phyloP scores from a whole-genome alignment of 768 basidiomycete genomes.

The Hebeloma cylindrosporum region DNA sequence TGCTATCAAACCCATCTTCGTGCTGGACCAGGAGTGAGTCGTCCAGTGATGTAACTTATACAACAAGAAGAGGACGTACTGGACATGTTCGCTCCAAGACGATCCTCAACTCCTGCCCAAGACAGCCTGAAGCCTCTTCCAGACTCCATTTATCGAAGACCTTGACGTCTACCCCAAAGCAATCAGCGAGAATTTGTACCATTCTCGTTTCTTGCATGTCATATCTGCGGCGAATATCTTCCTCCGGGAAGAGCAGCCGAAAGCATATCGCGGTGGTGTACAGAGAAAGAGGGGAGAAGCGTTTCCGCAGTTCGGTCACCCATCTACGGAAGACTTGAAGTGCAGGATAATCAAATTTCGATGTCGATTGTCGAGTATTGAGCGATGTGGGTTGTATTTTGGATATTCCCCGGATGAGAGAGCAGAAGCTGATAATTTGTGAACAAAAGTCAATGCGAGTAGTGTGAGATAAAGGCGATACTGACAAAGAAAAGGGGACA shows the following conservation, averaged over 20 bases:
- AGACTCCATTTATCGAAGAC: constrained; percentile 39
- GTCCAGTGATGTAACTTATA: not conserved
- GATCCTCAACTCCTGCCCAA: constrained; percentile 64
- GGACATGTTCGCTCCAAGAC: constrained; percentile 41
- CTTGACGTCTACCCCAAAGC: constrained; percentile 38
- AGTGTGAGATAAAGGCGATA: constrained; percentile 4
- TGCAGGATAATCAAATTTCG: constrained; percentile 34
- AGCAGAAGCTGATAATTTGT: constrained; percentile 42
- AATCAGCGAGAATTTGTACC: constrained; percentile 48
- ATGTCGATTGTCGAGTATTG: constrained; percentile 9
- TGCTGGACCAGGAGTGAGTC: constrained; percentile 18
- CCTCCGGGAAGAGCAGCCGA: constrained; percentile 81
- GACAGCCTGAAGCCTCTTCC: constrained; percentile 55
- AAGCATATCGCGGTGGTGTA: constrained; percentile 63
- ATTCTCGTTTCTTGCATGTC: constrained; percentile 70
- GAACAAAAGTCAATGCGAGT: not conserved
- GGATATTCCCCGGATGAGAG: constrained; percentile 48
- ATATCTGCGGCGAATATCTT: constrained; percentile 69
- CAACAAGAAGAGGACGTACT: constrained; percentile 27
- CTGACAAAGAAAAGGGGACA: constrained; percentile 48
- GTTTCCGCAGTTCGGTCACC: constrained; percentile 40
- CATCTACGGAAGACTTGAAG: constrained; percentile 44
- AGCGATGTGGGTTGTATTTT: constrained; percentile 31
- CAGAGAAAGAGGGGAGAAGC: constrained; percentile 47
- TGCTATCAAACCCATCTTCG: constrained; percentile 34